A percentile compares a stretch with the other conserved stretches of the same genome.
These are phyloP conservation scores for Russula abietina DNA, from an alignment of 768 basidiomycete genomes.

Conservation along the genomic window DNA sequence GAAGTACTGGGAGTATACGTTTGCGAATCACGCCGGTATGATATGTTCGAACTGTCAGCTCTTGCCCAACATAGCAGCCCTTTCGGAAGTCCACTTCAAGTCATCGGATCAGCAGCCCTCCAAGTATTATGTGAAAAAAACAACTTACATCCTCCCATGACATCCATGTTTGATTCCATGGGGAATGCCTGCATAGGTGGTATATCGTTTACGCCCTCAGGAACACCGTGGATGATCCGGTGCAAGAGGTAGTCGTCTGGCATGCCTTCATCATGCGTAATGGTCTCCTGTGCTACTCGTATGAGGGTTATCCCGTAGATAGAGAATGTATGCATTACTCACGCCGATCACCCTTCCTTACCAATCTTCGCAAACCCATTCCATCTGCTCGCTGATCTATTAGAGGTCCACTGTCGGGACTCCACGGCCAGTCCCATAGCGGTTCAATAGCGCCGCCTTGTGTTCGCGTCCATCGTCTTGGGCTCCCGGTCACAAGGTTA, in stretches of 20 bases:
- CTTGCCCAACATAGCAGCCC: conserved; percentile 98
- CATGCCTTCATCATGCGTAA: conserved; percentile 49
- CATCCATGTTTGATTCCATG: conserved; percentile 90
- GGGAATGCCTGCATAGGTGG: conserved; percentile 75
- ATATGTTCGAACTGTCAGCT: conserved; percentile 92
- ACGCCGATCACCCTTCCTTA: conserved; percentile 69
- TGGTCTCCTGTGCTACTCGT: conserved; percentile 44
- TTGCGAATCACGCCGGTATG: conserved; percentile 90
- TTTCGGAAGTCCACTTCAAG: conserved; percentile 87
- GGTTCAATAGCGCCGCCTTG: conserved; percentile 76
- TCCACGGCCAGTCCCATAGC: conserved; percentile 69
- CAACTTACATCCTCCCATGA: conserved; percentile 84
- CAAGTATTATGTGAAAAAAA: background rate
- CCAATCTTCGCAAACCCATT: conserved; percentile 72
- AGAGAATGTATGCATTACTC: conserved; percentile 34
- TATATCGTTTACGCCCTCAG: conserved; percentile 81
- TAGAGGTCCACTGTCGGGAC: conserved; percentile 44
- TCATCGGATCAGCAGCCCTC: conserved; percentile 14
- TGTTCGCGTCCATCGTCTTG: conserved; percentile 47
- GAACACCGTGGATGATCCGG: conserved; percentile 75
- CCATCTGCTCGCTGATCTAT: conserved; percentile 64
- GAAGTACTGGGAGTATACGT: conserved; percentile 74
- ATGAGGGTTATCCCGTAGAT: conserved; percentile 14
- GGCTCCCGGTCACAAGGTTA: conserved; percentile 38
- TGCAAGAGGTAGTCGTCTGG: conserved; percentile 66